Evolutionary conservation across 2,329 filamentous ascomycete species (phyloP), one percentile per base, ranked within the genome.

Genomic region (Chalara sp.): DNA sequence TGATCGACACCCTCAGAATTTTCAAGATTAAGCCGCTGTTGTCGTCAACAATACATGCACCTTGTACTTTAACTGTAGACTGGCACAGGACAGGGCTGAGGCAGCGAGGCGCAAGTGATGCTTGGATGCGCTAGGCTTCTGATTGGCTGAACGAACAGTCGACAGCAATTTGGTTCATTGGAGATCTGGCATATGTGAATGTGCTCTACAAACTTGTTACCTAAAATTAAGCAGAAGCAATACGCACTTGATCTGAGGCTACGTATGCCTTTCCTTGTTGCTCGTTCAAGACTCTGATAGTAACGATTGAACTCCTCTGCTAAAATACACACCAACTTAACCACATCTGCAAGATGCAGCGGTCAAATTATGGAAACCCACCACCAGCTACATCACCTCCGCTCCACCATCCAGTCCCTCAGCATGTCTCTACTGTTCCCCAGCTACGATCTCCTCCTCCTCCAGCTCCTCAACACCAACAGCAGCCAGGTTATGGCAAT

Each of bases 381-480:
- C 51, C 62, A 12, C 81, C 81, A 32, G 81, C 83, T 53, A 81
- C 84, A 62, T 96, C 90, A 66, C 92, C 91, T 67, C 91, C 92
- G 59, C 83, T 97, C 62, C 93, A 97, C 71, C 93, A 97, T 68
- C 93, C 93, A 52, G 90, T 97, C 53, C 93, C 93, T 56, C 93
- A 99, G 71, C 93, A 99, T 77, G 92, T 97, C 64, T 97, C 93
- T 66, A 95, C 91, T 52, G 93, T 99, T 46, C 93, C 93, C 43
- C 93, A 97, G 73, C 83, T 99, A 68, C 85, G 95, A 70, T 97
- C 93, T 52, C 92, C 88, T 52, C 87, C 89, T 55, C 91, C 89
- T 55, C 91, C 89, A 37, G 52, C 84, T 58, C 83, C 84, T 51
- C 85, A 87, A 64, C 79, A 81, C 35, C 79, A 81, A 42, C 80